Evolutionary conservation across 306 rosid genomes (phyloP).

Genomic region (Abrus pulchellus): DNA sequence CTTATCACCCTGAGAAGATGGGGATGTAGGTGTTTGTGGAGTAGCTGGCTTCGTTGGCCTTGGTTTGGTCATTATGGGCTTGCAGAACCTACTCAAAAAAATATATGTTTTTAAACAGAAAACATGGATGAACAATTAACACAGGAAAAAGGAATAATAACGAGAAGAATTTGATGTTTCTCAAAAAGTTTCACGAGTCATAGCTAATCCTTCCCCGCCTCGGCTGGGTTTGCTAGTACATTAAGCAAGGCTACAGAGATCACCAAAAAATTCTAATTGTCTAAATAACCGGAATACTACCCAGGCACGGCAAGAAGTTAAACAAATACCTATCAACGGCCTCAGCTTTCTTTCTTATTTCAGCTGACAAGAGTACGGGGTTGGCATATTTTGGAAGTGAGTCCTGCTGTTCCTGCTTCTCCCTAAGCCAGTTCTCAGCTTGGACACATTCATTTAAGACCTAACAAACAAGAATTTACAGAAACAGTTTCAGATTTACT

Average conservation of each 20-base stretch:
- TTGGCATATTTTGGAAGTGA: conserved; percentile 77
- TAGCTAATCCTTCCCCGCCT: not conserved
- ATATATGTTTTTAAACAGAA: not conserved
- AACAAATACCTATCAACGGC: conserved; percentile 75
- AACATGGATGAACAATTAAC: not conserved
- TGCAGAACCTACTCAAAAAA: conserved; percentile 65
- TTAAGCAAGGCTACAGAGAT: not conserved
- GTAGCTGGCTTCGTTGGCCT: conserved; percentile 78
- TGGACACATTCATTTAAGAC: conserved; percentile 83
- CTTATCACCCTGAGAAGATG: conserved; percentile 60
- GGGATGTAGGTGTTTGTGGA: conserved; percentile 67
- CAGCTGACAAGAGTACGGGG: conserved; percentile 79
- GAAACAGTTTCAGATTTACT: not conserved
- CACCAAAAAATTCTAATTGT: not conserved
- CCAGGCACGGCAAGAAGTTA: not conserved
- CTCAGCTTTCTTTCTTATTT: conserved; percentile 86
- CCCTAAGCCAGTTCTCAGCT: conserved; percentile 93
- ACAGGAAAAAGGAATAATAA: not conserved
- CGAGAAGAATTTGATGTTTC: not conserved
- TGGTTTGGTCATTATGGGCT: conserved; percentile 89
- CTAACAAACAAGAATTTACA: conserved; percentile 46
- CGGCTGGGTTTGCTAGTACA: not conserved
- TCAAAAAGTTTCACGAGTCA: not conserved
- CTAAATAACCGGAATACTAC: not conserved
- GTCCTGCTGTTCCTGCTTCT: conserved; percentile 80